Evolutionary conservation across 495 filamentous ascomycete genomes (phyloP), one percentile per base, ranked within the genome.

Genomic region (Neurospora sp.): DNA sequence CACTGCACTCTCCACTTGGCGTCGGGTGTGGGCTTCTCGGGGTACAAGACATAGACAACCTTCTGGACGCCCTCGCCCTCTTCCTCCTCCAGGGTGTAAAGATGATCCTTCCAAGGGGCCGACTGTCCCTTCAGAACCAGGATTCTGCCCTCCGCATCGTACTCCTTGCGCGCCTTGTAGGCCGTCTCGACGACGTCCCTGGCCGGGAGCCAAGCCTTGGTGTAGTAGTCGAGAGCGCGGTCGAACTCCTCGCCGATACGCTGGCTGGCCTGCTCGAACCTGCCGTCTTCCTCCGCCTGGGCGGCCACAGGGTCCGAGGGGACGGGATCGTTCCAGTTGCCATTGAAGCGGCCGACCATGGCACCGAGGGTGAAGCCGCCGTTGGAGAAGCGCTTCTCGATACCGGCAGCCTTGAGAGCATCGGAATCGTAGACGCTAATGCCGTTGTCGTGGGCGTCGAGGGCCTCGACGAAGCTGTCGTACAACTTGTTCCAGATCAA

Each of bases 371-470:
- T 92, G 83, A 97, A 93, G 5, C 91, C 92, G 66, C 91, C 89
- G 75, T 94, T 87, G 73, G 89, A 89, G 81, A 97, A 99, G 72
- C 89, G 87, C 83, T 93, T 94, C 80, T 92, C 81, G 54, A 97
- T 78, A 14, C 88, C 89, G 2, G 92, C 91, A 10, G 87, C 87
- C 20, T 82, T 79, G 9, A 97, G 76, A 7, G 84, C 89, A 8
- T 85, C 85, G 2, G 89, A 79, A 77, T 95, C 92, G 82, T 97
- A 97, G 54, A 82, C 89, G 20, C 87, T 88, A 79, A 99, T 92
- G 74, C 96, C 96, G 82, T 99, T 99, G 84, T 99, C 96, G 81
- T 98, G 94, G 72, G 94, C 96, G 83, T 99, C 96, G 48, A 99
- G 89, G 20, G 96, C 93, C 83, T 99, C 96, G 82, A 99, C 89